Evolutionary conservation across 2,329 filamentous ascomycete genomes (phyloP), one percentile per base, ranked within the genome.

Genomic region (Macrophomina phaseolina): DNA sequence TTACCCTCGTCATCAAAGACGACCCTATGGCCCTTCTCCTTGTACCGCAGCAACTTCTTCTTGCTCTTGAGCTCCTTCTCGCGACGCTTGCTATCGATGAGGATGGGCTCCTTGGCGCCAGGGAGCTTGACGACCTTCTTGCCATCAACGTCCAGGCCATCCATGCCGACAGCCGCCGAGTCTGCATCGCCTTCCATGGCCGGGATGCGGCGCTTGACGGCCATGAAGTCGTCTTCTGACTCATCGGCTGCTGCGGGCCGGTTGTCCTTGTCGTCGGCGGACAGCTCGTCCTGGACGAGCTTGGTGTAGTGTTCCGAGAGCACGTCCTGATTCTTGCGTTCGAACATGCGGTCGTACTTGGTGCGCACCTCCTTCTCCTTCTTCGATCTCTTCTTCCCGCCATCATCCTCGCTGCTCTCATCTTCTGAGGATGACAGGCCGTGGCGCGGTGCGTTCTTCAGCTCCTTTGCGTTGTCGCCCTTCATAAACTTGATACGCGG

Each of bases 331-430:
- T 99, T 99, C 72, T 91, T 91, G 68, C 95, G 87, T 82, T 97
- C 94, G 79, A 98, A 97, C 95, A 99, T 98, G 72, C 93, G 90
- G 79, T 99, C 93, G 77, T 97, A 96, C 79, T 97, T 98, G 38
- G 96, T 99, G 69, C 93, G 88, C 18, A 97, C 92, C 11, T 85
- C 83, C 80, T 91, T 90, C 80, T 89, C 88, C 77, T 87, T 88
- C 68, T 83, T 80, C 70, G 83, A 77, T 67, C 77, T 79, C 73
- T 85, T 84, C 40, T 76, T 73, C 67, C 81, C 82, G 12, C 76
- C 81, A 52, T 76, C 81, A 23, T 81, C 83, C 4, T 78, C 82
- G 9, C 83, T 83, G 3, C 74, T 79, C 16, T 84, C 85, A 14
- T 86, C 89, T 77, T 91, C 77, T 77, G 91, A 76, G 12, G 76